Base-by-base conservation (phyloP, 2,329 filamentous ascomycete genomes). In the Ceratocystis albifundus region DNA sequence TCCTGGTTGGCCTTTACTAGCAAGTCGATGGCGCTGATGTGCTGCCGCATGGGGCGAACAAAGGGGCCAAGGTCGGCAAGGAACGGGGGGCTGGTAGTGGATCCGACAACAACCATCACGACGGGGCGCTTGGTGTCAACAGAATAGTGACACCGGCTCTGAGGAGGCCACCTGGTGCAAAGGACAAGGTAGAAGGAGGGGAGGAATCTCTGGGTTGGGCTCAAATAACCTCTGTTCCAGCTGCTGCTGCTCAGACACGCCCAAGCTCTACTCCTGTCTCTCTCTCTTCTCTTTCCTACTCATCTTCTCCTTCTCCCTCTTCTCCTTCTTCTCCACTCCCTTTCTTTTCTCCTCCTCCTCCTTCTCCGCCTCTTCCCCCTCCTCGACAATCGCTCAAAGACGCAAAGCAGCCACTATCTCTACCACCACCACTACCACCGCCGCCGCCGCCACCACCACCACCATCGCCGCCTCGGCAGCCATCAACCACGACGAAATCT, bases 1-100 rank as follows among this genome's bases (percentile, higher is more conserved):
- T 85, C 71, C 79, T 80, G 22, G 79, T 86, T 69, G 82, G 82
- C 59, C 73, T 84, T 70, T 84, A 84, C 73, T 84, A 75, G 69
- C 32, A 70, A 65, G 66, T 59, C 59, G 15, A 53, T 53, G 64
- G 65, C 57, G 64, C 62, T 44, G 62, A 48, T 48, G 62, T 41
- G 53, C 57, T 61, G 53, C 28, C 17, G 7, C 1, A 15, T 2
- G 53, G 5, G 22, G 53, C 25, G 20, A 25, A 17, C 2, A 15
- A 59, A 22, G 12, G 36, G 28, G 17, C 12, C 3, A n/a, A 22
- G 15, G 25, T 17, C 7, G 4, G 10, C 25, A 15, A 36, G 3
- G 53, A 57, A 57, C 53, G 32, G 28, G 53, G 28, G 10, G 28
- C 7, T 7, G 32, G 36, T 3, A 30, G 28, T 20, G 53, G 17